These are phyloP conservation scores for Teratosphaeria destructans DNA, from an alignment of 2,329 filamentous ascomycete genomes.

Conservation along the genomic window DNA sequence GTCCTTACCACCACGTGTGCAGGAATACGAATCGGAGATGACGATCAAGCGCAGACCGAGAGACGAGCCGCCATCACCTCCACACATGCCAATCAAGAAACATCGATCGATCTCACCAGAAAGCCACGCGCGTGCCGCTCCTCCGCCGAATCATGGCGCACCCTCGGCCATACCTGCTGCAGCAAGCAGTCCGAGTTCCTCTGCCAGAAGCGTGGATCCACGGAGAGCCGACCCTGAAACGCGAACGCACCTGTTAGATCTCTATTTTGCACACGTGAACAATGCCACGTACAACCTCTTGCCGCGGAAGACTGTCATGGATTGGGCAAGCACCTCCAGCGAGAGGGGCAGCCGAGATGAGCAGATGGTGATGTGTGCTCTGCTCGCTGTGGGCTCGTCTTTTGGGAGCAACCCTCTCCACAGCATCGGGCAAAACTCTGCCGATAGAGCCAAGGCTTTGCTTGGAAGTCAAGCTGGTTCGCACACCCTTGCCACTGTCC, in stretches of 20 bases:
- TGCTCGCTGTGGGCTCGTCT: constrained; percentile 47
- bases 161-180: neutral
- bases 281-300: constrained; percentile 47
- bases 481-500: constrained; percentile 54
- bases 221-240: constrained; percentile 40
- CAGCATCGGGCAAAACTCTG: constrained; percentile 36
- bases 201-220: constrained; percentile 38
- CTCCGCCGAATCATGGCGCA: neutral
- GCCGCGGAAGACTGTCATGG: constrained; percentile 42
- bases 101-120: constrained; percentile 21
- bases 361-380: constrained; percentile 50
- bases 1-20: constrained; percentile 6
- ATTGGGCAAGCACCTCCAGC: constrained; percentile 43
- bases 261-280: constrained; percentile 50
- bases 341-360: constrained; percentile 30
- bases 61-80: constrained; percentile 14
- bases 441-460: constrained; percentile 48
- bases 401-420: constrained; percentile 42
- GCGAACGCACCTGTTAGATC: constrained; percentile 42
- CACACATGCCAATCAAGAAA: constrained; percentile 16
- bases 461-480: constrained; percentile 40
- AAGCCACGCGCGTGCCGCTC: neutral
- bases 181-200: neutral
- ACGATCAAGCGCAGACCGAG: constrained; percentile 17
- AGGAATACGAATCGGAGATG: constrained; percentile 13